Base-by-base conservation (phyloP, 1,139 yeast species). In the Saccharomyces pastorianus region DNA sequence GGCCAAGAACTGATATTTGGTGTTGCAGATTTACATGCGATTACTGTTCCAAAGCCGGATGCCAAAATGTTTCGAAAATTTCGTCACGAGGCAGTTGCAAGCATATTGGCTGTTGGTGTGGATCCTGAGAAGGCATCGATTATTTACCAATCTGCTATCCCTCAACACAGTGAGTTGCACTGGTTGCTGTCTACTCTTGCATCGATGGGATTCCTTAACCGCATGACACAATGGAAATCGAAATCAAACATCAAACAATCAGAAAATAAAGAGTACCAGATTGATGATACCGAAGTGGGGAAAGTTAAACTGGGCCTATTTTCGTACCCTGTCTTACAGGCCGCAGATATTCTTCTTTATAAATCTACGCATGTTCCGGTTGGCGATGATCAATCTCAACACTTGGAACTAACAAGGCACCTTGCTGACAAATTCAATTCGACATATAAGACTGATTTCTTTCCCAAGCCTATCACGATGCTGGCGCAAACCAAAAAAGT, bases 221-320 rank as follows among this genome's bases (percentile, higher is more conserved):
- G 99, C 59, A 93, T 93, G 99, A 89, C 96, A 0, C 99, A 95
- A 71, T 93, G 98, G 98, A 93, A 93, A 68, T 83, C 89, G 69
- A 91, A 91, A 66, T 68, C 79, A 7, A 73, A 75, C 29, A 72
- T 84, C 1, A 77, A 73, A 48, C 77, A 75, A 48, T 81, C 76
- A 28, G 50, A 25, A 27, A 42, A 26, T 8, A 11, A n/a, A 17
- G 42, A 38, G 11, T 38, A 38, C 23, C 53, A 60, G 13, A 46
- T 48, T 11, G 66, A 66, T 14, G 59, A 57, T 8, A 60, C 53
- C 6, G 51, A 58, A 2, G 23, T 67, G 14, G 65, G 64, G 7
- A 66, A 65, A 27, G 72, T 76, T 0, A 84, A 84, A 61, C 78
- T 95, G 7, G 99, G 98, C 0, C 70, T 93, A 9, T 86, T 93